A percentile compares a stretch with the other conserved stretches of the same genome.
Conservation (phyloP, 257 asterid genomes). For the Pogostemon cablin region DNA sequence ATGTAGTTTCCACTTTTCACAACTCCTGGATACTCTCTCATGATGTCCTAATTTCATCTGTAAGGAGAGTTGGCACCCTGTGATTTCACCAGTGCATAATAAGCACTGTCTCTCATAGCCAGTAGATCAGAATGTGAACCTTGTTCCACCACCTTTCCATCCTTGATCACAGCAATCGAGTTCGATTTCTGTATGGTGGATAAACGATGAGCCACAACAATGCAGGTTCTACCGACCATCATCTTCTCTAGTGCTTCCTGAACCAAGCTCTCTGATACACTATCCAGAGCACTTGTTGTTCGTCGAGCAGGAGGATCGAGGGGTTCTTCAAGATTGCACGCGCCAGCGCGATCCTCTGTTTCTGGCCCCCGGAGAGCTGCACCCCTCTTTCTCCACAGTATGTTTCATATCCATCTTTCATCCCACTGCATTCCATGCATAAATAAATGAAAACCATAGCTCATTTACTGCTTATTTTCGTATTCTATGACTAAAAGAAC, state of each 20-base stretch:
- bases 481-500: background rate
- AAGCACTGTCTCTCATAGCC: conserved; percentile 62
- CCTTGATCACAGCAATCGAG: conserved; percentile 71
- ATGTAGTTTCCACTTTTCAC: background rate
- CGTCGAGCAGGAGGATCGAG: conserved; percentile 63
- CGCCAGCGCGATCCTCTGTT: conserved; percentile 75
- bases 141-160: conserved; percentile 69
- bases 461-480: background rate
- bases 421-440: conserved; percentile 51
- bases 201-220: conserved; percentile 75
- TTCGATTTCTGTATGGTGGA: conserved; percentile 73
- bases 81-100: conserved; percentile 56
- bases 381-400: conserved; percentile 78
- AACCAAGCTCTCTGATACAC: conserved; percentile 72
- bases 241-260: conserved; percentile 78
- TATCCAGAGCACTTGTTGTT: conserved; percentile 85
- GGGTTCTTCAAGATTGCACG: conserved; percentile 82
- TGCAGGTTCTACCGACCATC: conserved; percentile 74
- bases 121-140: conserved; percentile 76
- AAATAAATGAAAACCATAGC: background rate
- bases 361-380: conserved; percentile 85
- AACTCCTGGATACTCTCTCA: background rate
- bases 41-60: background rate
- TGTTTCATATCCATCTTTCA: conserved; percentile 78
- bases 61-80: conserved; percentile 35